Conservation (phyloP, 306 rosid genomes). For the Quercus ilex region DNA sequence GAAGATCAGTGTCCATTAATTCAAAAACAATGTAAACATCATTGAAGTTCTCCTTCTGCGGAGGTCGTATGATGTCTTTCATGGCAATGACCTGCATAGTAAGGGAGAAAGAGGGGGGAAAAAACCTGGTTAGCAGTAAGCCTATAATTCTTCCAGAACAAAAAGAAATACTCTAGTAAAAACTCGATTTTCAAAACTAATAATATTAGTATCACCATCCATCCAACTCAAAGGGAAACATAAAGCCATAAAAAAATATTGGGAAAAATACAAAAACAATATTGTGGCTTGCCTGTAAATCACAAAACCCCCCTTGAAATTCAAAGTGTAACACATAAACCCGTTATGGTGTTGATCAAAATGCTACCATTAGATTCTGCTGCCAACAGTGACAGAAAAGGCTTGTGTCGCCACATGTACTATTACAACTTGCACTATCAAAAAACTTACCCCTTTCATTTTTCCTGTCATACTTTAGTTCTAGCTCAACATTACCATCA, state of each 20-base stretch:
- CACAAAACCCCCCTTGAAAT: too few relatives aligned
- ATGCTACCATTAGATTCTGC: too few relatives aligned
- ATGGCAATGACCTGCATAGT: constrained; percentile 65
- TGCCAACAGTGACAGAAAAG: too few relatives aligned
- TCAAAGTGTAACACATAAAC: too few relatives aligned
- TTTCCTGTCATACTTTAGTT: too few relatives aligned
- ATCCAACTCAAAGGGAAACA: background rate
- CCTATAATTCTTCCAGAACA: constrained; percentile 12
- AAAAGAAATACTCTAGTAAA: background rate
- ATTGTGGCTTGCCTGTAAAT: too few relatives aligned
- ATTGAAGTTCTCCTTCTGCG: constrained; percentile 82
- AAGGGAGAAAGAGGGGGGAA: background rate
- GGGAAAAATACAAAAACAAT: too few relatives aligned
- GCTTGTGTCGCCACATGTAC: too few relatives aligned
- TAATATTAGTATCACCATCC: background rate
- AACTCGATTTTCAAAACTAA: background rate
- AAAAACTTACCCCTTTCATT: too few relatives aligned
- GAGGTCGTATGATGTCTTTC: constrained; percentile 88
- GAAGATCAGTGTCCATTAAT: constrained; percentile 90
- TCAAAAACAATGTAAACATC: constrained; percentile 88
- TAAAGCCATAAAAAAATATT: background rate
- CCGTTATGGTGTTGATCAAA: too few relatives aligned
- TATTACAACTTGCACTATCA: too few relatives aligned
- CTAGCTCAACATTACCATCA: too few relatives aligned
- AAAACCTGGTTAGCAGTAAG: constrained; percentile 2